phyloP scores from a whole-genome alignment of 2,329 filamentous ascomycete genomes.

The Epichloe coenophiala region DNA sequence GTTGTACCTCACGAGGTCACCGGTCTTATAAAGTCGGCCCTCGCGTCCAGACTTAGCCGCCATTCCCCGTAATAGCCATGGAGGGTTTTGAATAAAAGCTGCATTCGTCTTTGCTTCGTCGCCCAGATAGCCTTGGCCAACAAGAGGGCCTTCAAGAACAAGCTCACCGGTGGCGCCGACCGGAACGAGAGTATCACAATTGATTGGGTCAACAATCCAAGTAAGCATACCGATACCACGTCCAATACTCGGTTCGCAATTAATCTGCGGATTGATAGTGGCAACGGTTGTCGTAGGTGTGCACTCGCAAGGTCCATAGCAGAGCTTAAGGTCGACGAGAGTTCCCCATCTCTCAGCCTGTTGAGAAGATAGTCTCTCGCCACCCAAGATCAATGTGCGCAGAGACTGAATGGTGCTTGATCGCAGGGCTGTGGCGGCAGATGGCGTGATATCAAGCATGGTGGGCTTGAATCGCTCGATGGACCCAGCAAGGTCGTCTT shows the following conservation, averaged over 20 bases:
- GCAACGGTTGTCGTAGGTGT: constrained; percentile 2
- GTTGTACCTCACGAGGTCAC: constrained; percentile 17
- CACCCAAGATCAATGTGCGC: constrained; percentile 1
- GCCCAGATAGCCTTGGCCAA: constrained; percentile 36
- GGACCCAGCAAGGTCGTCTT: constrained; percentile 4
- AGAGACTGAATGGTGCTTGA: background rate
- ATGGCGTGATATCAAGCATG: constrained; percentile 3
- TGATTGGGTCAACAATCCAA: constrained; percentile 16
- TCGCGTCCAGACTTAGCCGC: constrained; percentile 14
- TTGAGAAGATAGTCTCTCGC: background rate
- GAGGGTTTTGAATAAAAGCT: constrained; percentile 29
- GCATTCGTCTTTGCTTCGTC: constrained; percentile 28
- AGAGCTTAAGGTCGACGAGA: background rate
- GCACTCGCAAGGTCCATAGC: constrained; percentile 12
- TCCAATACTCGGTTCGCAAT: constrained; percentile 2
- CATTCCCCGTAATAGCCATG: constrained; percentile 18
- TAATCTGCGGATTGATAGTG: background rate
- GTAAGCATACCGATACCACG: constrained; percentile 3
- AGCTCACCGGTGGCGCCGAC: constrained; percentile 20
- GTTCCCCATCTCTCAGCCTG: background rate
- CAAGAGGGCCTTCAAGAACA: constrained; percentile 27
- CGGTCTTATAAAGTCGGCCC: constrained; percentile 21
- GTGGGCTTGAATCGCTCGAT: constrained; percentile 3
- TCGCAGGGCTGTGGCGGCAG: background rate
- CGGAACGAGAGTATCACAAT: constrained; percentile 12